Percentiles rank a stretch among this genome's conserved stretches.
Conservation (phyloP, 2,329 filamentous ascomycete species). For the Reticulascus tulasneorum region DNA sequence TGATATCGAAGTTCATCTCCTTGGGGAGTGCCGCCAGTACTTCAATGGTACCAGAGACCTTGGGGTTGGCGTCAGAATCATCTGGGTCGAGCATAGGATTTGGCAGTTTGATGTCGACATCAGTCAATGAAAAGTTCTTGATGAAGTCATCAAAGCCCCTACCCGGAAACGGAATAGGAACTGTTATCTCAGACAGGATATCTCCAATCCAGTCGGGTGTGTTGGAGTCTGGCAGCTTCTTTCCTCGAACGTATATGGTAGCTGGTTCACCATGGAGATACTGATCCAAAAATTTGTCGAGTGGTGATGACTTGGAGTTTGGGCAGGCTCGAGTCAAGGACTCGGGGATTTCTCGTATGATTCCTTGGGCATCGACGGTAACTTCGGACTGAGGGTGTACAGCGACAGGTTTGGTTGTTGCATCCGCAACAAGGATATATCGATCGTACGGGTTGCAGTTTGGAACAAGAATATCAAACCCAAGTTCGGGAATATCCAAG, state of each 20-base stretch:
- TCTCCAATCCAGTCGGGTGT: conserved; percentile 81
- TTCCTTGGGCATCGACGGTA: conserved; percentile 63
- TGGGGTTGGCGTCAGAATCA: conserved; percentile 67
- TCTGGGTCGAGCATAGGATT: conserved; percentile 73
- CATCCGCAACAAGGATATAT: conserved; percentile 75
- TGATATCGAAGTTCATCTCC: conserved; percentile 81
- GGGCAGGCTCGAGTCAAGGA: conserved; percentile 72
- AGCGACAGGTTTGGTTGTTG: conserved; percentile 61
- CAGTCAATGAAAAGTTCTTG: conserved; percentile 78
- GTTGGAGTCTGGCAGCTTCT: conserved; percentile 57
- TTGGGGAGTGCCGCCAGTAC: conserved; percentile 76
- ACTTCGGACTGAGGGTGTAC: conserved; percentile 67
- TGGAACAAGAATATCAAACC: conserved; percentile 80
- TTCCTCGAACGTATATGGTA: conserved; percentile 79
- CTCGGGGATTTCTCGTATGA: conserved; percentile 70
- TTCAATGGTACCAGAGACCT: conserved; percentile 77
- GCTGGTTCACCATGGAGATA: conserved; percentile 80
- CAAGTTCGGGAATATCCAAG: conserved; percentile 72
- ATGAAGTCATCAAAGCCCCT: conserved; percentile 78
- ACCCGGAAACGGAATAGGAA: conserved; percentile 82
- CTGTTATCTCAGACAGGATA: conserved; percentile 73
- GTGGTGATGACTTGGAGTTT: conserved; percentile 70
- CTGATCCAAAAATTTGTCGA: conserved; percentile 75
- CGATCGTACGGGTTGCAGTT: conserved; percentile 71
- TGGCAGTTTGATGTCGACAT: conserved; percentile 84